Evolutionary conservation across 495 filamentous ascomycete genomes (phyloP).

Genomic region (Trichoderma orchidacearum): DNA sequence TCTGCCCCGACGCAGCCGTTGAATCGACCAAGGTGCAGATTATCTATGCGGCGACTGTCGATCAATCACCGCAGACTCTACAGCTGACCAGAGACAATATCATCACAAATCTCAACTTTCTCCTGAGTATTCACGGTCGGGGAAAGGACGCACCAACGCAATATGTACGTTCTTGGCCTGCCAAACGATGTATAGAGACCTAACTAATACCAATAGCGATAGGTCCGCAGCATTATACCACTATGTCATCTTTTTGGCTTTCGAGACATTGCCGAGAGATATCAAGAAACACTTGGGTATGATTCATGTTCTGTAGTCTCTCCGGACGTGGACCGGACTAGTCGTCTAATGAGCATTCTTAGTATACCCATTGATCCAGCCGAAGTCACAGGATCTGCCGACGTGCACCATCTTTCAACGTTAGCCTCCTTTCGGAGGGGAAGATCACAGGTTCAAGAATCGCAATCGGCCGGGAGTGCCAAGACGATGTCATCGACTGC

Average conservation of each 20-base stretch:
- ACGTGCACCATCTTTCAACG: background rate
- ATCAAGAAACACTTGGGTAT: background rate
- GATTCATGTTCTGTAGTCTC: background rate
- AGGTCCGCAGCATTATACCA: background rate
- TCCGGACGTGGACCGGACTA: too few relatives aligned
- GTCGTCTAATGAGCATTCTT: background rate
- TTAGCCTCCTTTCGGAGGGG: background rate
- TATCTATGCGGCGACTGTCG: background rate
- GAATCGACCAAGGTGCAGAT: background rate
- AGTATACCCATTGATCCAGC: background rate
- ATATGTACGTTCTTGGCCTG: background rate
- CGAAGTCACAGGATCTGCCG: background rate
- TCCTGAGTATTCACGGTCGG: background rate
- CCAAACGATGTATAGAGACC: too few relatives aligned
- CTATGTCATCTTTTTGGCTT: background rate
- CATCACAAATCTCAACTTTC: background rate
- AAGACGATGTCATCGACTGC: background rate
- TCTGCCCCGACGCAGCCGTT: background rate
- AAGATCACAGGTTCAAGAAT: background rate
- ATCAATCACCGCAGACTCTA: background rate
- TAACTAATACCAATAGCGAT: background rate
- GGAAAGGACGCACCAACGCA: background rate
- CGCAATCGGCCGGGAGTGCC: background rate
- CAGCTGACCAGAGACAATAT: background rate
- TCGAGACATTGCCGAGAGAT: background rate